These are phyloP conservation scores for Ceratocystis variospora DNA, from an alignment of 2,329 filamentous ascomycete species.

Conservation along the genomic window DNA sequence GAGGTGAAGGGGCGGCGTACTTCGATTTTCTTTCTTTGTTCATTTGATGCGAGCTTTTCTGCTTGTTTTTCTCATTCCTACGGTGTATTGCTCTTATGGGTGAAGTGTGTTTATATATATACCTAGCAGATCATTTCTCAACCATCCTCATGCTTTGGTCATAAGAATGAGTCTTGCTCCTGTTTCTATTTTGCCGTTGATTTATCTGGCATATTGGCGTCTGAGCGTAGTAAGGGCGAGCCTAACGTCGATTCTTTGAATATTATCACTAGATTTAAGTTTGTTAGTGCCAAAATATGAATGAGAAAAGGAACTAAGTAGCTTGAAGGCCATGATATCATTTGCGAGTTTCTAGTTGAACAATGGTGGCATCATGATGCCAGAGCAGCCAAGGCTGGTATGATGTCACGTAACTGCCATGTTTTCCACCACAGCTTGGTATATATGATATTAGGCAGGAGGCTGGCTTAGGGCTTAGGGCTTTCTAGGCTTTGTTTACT, in stretches of 20 bases:
- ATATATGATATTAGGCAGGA: neutral
- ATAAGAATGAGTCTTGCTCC: neutral
- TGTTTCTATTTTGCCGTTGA: neutral
- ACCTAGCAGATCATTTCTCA: slow-evolving; percentile 3
- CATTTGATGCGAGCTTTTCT: neutral
- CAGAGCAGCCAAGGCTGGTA: neutral
- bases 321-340: no score
- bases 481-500: neutral
- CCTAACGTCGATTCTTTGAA: neutral
- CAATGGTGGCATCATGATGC: neutral
- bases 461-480: neutral
- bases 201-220: neutral
- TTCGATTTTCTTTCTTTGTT: neutral
- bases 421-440: neutral
- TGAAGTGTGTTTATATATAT: slow-evolving; percentile 10
- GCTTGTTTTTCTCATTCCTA: neutral
- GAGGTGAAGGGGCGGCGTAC: neutral
- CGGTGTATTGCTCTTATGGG: neutral
- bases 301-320: no score
- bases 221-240: neutral
- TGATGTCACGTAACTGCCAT: neutral
- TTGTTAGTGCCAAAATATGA: no score
- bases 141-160: neutral
- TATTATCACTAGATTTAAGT: neutral
- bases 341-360: no score